phyloP scores from a whole-genome alignment of 768 basidiomycete genomes.

The Leccinum uliginosum region DNA sequence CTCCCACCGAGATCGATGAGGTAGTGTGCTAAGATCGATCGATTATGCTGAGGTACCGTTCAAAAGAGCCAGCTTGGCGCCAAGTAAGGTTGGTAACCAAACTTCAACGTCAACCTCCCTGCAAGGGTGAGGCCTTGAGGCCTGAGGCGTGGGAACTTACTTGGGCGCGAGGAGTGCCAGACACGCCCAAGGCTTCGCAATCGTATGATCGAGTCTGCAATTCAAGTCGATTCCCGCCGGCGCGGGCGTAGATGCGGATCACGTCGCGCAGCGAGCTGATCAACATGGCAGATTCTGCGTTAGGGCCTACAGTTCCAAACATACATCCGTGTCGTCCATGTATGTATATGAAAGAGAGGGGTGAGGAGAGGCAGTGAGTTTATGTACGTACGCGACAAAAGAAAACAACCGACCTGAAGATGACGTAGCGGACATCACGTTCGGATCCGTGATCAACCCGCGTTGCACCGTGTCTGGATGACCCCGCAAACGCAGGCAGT shows the following conservation, averaged over 20 bases:
- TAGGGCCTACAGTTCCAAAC: slow-evolving; percentile 43
- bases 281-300: slow-evolving; percentile 74
- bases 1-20: background rate
- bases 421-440: slow-evolving; percentile 51
- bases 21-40: background rate
- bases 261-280: slow-evolving; percentile 81
- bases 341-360: background rate
- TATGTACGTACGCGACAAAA: background rate
- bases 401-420: slow-evolving; percentile 44
- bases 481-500: background rate
- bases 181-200: too few species aligned
- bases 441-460: slow-evolving; percentile 65
- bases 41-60: too few species aligned
- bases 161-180: too few species aligned
- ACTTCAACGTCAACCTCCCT: too few species aligned
- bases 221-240: too few species aligned
- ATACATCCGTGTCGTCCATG: background rate
- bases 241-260: too few species aligned
- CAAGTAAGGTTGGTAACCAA: too few species aligned
- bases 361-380: background rate
- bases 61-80: too few species aligned
- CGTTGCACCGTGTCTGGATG: slow-evolving; percentile 63
- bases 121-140: too few species aligned
- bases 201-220: too few species aligned
- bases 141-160: too few species aligned